A percentile compares a stretch with the other conserved stretches of the same genome.
Conservation (phyloP, 768 basidiomycete species). For the Nidularia sp. region DNA sequence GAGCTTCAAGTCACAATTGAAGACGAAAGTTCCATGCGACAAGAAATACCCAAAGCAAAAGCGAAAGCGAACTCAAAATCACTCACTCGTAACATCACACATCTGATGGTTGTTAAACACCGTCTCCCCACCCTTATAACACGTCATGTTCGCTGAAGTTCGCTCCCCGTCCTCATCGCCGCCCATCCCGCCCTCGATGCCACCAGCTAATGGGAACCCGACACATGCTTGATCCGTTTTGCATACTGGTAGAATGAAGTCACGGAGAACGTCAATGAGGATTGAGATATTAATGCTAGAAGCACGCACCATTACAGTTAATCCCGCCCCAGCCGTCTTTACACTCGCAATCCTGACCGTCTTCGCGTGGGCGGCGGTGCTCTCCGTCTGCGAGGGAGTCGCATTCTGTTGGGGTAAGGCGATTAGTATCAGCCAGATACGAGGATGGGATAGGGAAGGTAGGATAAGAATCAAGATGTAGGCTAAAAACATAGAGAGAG, state of each 20-base stretch:
- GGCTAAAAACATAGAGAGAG: no score
- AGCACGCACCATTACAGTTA: slow-evolving; percentile 87
- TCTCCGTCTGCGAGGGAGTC: slow-evolving; percentile 91
- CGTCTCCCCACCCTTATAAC: slow-evolving; percentile 89
- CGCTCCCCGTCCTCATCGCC: slow-evolving; percentile 7
- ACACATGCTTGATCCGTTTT: slow-evolving; percentile 75
- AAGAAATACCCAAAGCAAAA: background rate
- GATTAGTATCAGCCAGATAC: background rate
- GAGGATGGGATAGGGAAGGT: no score
- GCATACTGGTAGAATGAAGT: slow-evolving; percentile 57
- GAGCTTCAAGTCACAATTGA: no score
- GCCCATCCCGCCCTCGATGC: slow-evolving; percentile 4
- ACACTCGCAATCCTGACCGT: slow-evolving; percentile 78
- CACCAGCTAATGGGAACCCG: slow-evolving; percentile 61
- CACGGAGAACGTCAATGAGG: background rate
- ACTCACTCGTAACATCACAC: slow-evolving; percentile 96
- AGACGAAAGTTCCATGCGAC: no score
- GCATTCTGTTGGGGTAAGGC: slow-evolving; percentile 56
- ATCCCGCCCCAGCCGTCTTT: slow-evolving; percentile 94
- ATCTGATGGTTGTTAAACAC: slow-evolving; percentile 97
- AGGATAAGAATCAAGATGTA: no score
- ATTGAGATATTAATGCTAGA: no score
- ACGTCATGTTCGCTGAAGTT: slow-evolving; percentile 61
- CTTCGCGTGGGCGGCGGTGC: slow-evolving; percentile 75
- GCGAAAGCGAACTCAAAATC: no score